Evolutionary conservation across 2,329 filamentous ascomycete species (phyloP), one percentile per base, ranked within the genome.

Genomic region (Metarhizium sp.): DNA sequence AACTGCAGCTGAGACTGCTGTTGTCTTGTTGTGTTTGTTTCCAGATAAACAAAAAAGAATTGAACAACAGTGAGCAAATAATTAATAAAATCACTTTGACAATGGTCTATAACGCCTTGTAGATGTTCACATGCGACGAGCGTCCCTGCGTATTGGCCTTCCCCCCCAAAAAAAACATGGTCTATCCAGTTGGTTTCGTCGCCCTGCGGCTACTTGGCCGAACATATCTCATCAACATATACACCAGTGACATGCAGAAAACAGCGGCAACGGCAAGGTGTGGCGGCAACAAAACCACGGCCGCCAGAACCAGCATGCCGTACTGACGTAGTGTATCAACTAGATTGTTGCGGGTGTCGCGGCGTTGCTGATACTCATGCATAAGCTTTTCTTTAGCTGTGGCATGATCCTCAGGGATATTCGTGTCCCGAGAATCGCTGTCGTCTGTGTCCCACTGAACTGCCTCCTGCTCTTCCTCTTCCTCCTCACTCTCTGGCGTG

Each of bases 281-380:
- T 51, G 66, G 66, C 55, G 78, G 77, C 47, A 80, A 71, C 59
- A 80, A 69, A 58, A 79, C 75, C 52, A 73, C 61, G 16, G 73
- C 73, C 13, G 73, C 76, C 54, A 77, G 61, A 32, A 75, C 56
- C 50, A 68, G 65, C 59, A 74, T 67, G 59, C 77, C 73, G 57
- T 71, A 68, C 55, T 66, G 69, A 53, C 75, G 76, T 57, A 78
- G 61, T 53, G 62, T 66, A 45, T 72, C 72, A 36, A 79, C 69
- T 59, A 71, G 64, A 59, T 62, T 65, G 48, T 75, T 69, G 51
- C 67, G 69, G 45, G 66, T 65, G 51, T 70, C 67, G 36, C 65
- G 67, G 58, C 64, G 65, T 59, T 63, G 67, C 58, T 61, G 65
- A 57, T 64, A 53, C 55, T 67, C 62, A 57, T 63, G 63, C 57